Conservation (phyloP, 306 rosid genomes). For the Vachellia collinsii region DNA sequence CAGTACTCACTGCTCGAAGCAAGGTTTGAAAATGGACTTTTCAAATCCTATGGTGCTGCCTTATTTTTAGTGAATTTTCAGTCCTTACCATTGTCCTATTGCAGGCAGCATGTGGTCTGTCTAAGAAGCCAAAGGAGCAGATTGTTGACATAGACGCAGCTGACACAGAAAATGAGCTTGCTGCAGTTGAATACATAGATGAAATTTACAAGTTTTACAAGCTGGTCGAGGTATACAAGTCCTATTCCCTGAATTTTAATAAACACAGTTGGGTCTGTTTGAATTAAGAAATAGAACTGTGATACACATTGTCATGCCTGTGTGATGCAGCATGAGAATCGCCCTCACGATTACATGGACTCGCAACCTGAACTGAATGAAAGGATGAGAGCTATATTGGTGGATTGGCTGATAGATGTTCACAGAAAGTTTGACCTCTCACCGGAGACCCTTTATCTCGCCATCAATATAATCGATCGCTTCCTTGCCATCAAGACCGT, state of each 20-base stretch:
- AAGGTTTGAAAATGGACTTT: slow-evolving; percentile 33
- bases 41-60: no score
- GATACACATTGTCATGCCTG: not conserved
- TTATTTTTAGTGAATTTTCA: no score
- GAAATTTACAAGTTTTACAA: slow-evolving; percentile 83
- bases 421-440: slow-evolving; percentile 80
- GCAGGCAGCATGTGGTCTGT: slow-evolving; percentile 67
- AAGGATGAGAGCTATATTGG: slow-evolving; percentile 79
- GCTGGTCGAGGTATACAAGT: slow-evolving; percentile 62
- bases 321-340: slow-evolving; percentile 58
- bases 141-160: slow-evolving; percentile 71
- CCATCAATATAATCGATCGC: slow-evolving; percentile 57
- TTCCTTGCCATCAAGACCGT: slow-evolving; percentile 55
- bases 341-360: slow-evolving; percentile 70
- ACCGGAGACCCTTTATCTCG: slow-evolving; percentile 67
- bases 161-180: slow-evolving; percentile 68
- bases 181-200: slow-evolving; percentile 87
- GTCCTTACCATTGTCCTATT: no score
- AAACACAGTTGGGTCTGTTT: not conserved
- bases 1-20: slow-evolving; percentile 89
- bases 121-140: slow-evolving; percentile 68
- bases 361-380: slow-evolving; percentile 75
- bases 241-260: not conserved
- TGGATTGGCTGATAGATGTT: slow-evolving; percentile 86
- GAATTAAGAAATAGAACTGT: not conserved